Base-by-base conservation (phyloP, 257 asterid genomes). In the Solanum raphanifolium region DNA sequence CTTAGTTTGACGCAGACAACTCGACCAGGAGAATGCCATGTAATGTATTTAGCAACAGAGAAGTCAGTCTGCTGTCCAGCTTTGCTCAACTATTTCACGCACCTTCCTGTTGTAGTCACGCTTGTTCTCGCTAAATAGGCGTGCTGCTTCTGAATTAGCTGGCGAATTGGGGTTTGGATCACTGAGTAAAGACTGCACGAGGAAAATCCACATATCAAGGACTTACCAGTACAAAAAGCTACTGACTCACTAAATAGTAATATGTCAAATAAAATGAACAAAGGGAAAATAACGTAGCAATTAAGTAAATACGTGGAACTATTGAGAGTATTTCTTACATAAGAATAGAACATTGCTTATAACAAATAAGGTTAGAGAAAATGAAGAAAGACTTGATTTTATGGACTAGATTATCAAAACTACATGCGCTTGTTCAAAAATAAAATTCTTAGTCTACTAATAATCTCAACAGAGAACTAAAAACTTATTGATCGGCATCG, bases 131-230 rank as follows among this genome's bases (percentile, higher is more conserved):
- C 98, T 93, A 66, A 93, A 95, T 90, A 95, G 35, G 69, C 94
- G 91, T 83, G 96, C 98, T 41, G 98, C 98, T 91, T 94, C 98
- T 43, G 98, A 93, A 91, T 95, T 95, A 69, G 97, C 98, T 0
- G 98, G 96, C 55, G 98, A 94, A 89, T 92, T 93, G 13, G 98
- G 96, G 84, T 94, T 94, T 55, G 98, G 98, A 86, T 95, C 98
- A 52, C 95, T 93, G 32, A 95, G 94, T 84, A 95, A 89, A 2
- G 98, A 95, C 97, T 95, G 96, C 87, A 89, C 62, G 43, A 88
- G 83, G 52, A 65, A 35, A 76, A 7, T 27, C 68, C 62, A 16
- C 39, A 46, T 46, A 46, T 81, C 6, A 81, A n/a, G 27, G 68
- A 81, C 38, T 27, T 43, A 16, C 39, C 66, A 81, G 62, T 55